Conservation (phyloP, 2,329 filamentous ascomycete genomes). For the Pseudogymnoascus sp. region DNA sequence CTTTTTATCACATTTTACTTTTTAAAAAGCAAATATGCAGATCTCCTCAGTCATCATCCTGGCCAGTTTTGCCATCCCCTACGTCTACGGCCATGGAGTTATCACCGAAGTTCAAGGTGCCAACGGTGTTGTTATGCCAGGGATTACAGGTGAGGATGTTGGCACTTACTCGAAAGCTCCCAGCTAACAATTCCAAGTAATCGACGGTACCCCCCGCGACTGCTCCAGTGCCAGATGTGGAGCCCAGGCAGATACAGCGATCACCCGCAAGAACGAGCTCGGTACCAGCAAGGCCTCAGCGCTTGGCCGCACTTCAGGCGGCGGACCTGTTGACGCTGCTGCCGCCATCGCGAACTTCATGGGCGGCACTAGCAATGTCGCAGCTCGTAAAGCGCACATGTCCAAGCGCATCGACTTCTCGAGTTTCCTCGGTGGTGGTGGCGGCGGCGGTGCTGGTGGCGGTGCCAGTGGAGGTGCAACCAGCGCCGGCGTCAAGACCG, state of each 20-base stretch:
- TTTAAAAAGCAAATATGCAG: constrained; percentile 35
- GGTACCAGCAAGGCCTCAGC: constrained; percentile 44
- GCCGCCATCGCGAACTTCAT: constrained; percentile 54
- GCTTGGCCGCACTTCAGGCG: constrained; percentile 55
- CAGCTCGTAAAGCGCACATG: constrained; percentile 67
- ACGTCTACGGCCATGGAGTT: constrained; percentile 50
- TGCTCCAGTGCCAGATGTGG: constrained; percentile 53
- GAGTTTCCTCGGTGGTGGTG: constrained; percentile 19
- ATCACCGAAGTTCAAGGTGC: constrained; percentile 48
- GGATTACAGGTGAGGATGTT: constrained; percentile 40
- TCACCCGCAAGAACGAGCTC: constrained; percentile 56
- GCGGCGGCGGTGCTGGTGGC: constrained; percentile 25
- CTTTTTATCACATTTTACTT: constrained; percentile 6
- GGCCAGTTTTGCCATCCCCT: constrained; percentile 35
- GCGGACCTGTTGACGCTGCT: constrained; percentile 49
- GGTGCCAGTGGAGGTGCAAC: constrained; percentile 35
- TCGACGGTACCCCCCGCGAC: constrained; percentile 60
- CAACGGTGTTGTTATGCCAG: constrained; percentile 55
- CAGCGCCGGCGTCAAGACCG: constrained; percentile 45
- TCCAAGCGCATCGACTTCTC: constrained; percentile 39
- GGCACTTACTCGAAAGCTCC: constrained; percentile 13
- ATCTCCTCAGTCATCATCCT: constrained; percentile 39
- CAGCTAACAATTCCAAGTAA: constrained; percentile 32
- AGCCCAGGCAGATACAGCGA: constrained; percentile 61
- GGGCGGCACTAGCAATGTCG: constrained; percentile 38